A percentile compares a stretch with the other conserved stretches of the same genome.
Conservation (phyloP, 495 filamentous ascomycete genomes). For the Amorphotheca resinae region DNA sequence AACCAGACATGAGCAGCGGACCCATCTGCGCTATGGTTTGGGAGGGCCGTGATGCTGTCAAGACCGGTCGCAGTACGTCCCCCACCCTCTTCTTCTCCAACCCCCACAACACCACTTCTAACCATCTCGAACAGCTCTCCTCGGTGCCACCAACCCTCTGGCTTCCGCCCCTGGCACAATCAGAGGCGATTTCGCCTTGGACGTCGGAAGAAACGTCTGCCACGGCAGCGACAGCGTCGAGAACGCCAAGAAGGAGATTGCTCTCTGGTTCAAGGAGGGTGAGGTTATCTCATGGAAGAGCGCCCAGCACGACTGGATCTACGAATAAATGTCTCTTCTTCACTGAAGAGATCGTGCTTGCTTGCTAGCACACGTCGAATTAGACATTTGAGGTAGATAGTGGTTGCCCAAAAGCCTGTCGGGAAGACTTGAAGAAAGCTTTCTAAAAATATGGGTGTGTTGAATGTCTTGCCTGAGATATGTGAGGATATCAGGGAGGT, state of each 20-base stretch:
- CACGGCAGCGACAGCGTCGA: slow-evolving; percentile 98
- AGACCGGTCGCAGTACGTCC: slow-evolving; percentile 78
- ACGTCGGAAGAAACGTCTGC: slow-evolving; percentile 97
- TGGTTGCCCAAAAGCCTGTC: no score
- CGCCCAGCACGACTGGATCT: slow-evolving; percentile 79
- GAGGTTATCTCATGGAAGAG: slow-evolving; percentile 73
- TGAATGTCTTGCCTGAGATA: no score
- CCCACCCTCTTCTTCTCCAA: not conserved
- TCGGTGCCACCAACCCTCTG: slow-evolving; percentile 96
- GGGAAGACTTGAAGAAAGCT: no score
- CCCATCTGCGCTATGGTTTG: slow-evolving; percentile 98
- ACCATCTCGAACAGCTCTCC: slow-evolving; percentile 43
- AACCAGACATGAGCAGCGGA: slow-evolving; percentile 89
- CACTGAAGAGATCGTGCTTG: no score
- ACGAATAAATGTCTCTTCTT: no score
- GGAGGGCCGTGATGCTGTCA: slow-evolving; percentile 95
- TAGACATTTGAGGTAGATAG: no score
- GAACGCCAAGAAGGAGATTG: slow-evolving; percentile 98
- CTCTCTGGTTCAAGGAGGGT: slow-evolving; percentile 83
- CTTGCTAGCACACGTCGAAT: no score
- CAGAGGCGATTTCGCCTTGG: slow-evolving; percentile 53
- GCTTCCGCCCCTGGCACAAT: slow-evolving; percentile 92
- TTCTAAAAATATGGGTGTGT: no score
- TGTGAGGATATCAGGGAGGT: not conserved
- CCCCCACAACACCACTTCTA: slow-evolving; percentile 10